Conservation (phyloP, 148 eudicot species). For the Amaranthus cruentus region DNA sequence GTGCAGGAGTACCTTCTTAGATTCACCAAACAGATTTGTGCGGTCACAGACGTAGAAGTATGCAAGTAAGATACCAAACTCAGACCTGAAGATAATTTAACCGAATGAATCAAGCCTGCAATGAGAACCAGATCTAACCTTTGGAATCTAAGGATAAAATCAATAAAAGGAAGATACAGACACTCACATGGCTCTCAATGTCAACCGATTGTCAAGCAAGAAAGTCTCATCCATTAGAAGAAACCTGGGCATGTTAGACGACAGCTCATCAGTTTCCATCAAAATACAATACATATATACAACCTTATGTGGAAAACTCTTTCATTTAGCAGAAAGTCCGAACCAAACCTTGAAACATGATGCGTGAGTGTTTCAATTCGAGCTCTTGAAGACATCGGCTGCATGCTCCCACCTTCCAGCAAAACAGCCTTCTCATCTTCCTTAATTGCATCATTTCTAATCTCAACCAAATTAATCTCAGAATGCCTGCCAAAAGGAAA, state of each 20-base stretch:
- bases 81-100: conserved; percentile 47
- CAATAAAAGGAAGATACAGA: conserved; percentile 7
- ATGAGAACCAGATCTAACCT: background rate
- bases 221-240: conserved; percentile 69
- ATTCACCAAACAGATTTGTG: conserved; percentile 66
- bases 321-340: conserved; percentile 4
- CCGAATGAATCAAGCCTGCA: background rate
- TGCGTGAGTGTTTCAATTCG: conserved; percentile 46
- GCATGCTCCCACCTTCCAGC: conserved; percentile 61
- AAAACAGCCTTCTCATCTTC: conserved; percentile 69
- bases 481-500: conserved; percentile 46
- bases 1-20: conserved; percentile 73
- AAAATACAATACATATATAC: conserved; percentile 9
- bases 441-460: conserved; percentile 45
- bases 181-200: conserved; percentile 83
- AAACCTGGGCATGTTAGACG: conserved; percentile 41
- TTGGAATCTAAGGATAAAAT: background rate
- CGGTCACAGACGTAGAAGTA: conserved; percentile 90
- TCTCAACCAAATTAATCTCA: conserved; percentile 59
- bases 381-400: conserved; percentile 49
- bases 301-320: background rate
- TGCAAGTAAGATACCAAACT: conserved; percentile 63
- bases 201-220: conserved; percentile 69
- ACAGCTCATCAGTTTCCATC: background rate
- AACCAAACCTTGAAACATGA: conserved; percentile 52